phyloP scores from a whole-genome alignment of 2,329 filamentous ascomycete genomes.

The Colletotrichum spaethianum region DNA sequence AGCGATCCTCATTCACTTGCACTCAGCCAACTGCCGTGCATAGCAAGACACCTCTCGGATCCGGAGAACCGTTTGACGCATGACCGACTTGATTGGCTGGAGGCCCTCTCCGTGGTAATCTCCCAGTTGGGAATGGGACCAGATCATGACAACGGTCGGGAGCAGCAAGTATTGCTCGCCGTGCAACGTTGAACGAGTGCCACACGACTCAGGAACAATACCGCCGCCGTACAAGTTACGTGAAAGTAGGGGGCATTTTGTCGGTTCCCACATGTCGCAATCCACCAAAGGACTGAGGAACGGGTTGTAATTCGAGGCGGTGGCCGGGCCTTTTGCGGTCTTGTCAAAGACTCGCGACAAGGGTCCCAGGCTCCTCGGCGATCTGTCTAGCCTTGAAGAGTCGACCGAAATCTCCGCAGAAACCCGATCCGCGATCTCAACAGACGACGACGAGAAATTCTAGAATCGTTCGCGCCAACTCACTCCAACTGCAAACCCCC shows the following conservation, averaged over 20 bases:
- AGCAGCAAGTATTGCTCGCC: not conserved
- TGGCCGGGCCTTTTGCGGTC: conserved; percentile 35
- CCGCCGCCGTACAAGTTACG: not conserved
- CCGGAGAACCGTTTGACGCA: conserved; percentile 10
- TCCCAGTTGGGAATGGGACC: not conserved
- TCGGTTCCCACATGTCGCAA: not conserved
- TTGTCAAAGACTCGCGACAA: conserved; percentile 16
- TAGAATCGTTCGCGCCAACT: not conserved
- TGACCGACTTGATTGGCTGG: conserved; percentile 26
- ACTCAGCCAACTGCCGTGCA: conserved; percentile 10
- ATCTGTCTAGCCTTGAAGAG: conserved; percentile 27
- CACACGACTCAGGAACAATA: conserved; percentile 5
- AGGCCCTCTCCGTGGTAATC: conserved; percentile 5
- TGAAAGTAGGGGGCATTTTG: not conserved
- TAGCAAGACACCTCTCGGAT: not conserved
- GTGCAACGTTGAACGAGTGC: not conserved
- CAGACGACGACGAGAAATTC: not conserved
- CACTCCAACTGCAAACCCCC: not conserved
- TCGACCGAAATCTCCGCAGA: conserved; percentile 37
- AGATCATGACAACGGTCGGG: not conserved
- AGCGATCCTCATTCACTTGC: conserved; percentile 19
- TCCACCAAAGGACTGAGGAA: not conserved
- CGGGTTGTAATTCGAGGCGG: conserved; percentile 16
- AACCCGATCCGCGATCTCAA: conserved; percentile 35
- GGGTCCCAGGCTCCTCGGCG: conserved; percentile 19